These are phyloP conservation scores for Cryptococcus maquisensis DNA, from an alignment of 1,284 basidiomycete species.

Conservation along the genomic window DNA sequence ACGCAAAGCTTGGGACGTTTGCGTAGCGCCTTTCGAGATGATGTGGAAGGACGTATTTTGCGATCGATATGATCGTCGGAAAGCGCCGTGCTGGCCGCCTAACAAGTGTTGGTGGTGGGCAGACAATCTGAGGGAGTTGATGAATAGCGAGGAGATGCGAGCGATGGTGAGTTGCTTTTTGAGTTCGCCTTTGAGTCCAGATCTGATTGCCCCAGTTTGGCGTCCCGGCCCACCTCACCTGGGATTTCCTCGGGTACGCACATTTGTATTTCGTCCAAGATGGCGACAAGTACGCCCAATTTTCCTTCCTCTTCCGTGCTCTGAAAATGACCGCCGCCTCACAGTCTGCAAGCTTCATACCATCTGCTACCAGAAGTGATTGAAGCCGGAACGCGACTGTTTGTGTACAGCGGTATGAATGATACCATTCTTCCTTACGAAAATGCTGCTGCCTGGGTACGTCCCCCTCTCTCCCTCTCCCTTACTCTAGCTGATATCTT, in stretches of 20 bases:
- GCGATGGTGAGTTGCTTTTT: slow-evolving; percentile 1
- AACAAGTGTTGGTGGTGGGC: slow-evolving; percentile 11
- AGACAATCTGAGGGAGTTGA: not conserved
- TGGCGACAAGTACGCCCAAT: slow-evolving; percentile 3
- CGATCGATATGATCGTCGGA: slow-evolving; percentile 3
- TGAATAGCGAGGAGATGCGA: slow-evolving; percentile 6
- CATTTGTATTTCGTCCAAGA: slow-evolving; percentile 1
- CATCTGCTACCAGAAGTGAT: slow-evolving; percentile 4
- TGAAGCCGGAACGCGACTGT: slow-evolving; percentile 6
- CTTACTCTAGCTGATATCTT: too few species aligned
- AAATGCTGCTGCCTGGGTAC: slow-evolving; percentile 2
- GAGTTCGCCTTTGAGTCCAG: not conserved
- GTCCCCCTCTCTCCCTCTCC: not conserved
- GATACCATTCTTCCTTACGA: slow-evolving; percentile 8
- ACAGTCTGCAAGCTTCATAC: slow-evolving; percentile 9
- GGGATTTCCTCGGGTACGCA: slow-evolving; percentile 5
- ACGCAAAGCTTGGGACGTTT: not conserved
- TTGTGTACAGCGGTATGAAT: slow-evolving; percentile 8
- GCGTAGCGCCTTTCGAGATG: not conserved
- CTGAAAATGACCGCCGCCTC: too few species aligned
- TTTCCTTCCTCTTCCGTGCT: not conserved
- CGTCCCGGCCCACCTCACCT: slow-evolving; percentile 3
- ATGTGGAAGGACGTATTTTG: not conserved
- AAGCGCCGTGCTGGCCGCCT: slow-evolving; percentile 1
- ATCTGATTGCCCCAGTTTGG: slow-evolving; percentile 1